Conservation (phyloP, 2,329 filamentous ascomycete species). For the Botrytis byssoidea region DNA sequence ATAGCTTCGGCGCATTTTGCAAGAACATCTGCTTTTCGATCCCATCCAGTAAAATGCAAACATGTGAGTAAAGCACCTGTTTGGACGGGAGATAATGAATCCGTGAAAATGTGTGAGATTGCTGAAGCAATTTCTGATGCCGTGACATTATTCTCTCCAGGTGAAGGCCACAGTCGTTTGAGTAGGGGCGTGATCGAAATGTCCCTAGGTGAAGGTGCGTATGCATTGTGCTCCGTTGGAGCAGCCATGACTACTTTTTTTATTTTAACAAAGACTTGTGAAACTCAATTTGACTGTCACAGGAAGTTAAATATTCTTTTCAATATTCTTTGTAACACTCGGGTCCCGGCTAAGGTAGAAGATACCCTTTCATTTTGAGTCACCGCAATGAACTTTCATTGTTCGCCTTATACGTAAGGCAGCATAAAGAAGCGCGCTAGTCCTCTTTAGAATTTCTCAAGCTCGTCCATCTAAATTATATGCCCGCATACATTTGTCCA, state of each 20-base stretch:
- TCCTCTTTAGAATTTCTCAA: slow-evolving; percentile 31
- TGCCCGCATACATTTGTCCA: not conserved
- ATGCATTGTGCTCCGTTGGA: slow-evolving; percentile 27
- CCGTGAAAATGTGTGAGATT: slow-evolving; percentile 86
- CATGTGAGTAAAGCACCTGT: slow-evolving; percentile 84
- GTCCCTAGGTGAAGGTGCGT: slow-evolving; percentile 25
- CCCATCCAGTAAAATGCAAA: slow-evolving; percentile 85
- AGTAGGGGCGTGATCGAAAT: slow-evolving; percentile 66
- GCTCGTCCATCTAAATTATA: slow-evolving; percentile 16
- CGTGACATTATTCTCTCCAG: slow-evolving; percentile 53
- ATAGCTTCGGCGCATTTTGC: slow-evolving; percentile 81
- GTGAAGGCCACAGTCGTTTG: slow-evolving; percentile 65
- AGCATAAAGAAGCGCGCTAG: slow-evolving; percentile 20
- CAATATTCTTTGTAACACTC: slow-evolving; percentile 5
- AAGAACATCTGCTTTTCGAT: slow-evolving; percentile 80
- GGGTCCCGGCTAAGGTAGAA: not conserved
- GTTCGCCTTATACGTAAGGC: slow-evolving; percentile 5
- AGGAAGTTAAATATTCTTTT: not conserved
- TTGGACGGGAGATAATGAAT: slow-evolving; percentile 84
- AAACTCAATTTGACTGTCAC: not conserved
- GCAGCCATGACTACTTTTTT: slow-evolving; percentile 27
- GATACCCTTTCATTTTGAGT: not conserved
- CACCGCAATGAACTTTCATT: slow-evolving; percentile 1
- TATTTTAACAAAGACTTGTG: slow-evolving; percentile 1
- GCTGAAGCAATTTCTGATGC: slow-evolving; percentile 85